Evolutionary conservation across 108 stramenopile genomes (phyloP).

Genomic region (Bacterosira constricta): DNA sequence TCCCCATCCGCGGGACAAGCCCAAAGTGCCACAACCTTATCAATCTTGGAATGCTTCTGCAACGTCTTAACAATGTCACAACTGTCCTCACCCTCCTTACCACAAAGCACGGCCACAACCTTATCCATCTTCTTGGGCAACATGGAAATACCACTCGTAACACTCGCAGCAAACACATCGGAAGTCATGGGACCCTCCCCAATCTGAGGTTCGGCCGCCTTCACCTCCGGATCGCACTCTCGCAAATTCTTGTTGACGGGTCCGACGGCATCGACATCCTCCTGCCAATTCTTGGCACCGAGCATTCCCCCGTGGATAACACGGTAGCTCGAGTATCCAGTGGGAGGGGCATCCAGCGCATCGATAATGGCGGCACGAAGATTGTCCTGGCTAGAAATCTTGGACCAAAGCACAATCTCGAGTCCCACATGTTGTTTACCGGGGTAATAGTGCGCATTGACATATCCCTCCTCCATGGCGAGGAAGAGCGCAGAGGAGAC

Average conservation of each 20-base stretch:
- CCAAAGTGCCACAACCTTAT: constrained; percentile 50
- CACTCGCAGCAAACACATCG: constrained; percentile 33
- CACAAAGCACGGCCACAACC: constrained; percentile 48
- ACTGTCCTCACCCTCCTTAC: constrained; percentile 23
- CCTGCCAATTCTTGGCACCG: constrained; percentile 76
- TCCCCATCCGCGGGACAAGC: constrained; percentile 25
- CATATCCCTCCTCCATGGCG: constrained; percentile 52
- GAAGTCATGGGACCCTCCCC: constrained; percentile 42
- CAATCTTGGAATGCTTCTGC: constrained; percentile 44
- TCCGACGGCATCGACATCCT: constrained; percentile 74
- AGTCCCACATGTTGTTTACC: constrained; percentile 54
- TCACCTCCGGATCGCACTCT: constrained; percentile 40
- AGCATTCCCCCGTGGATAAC: constrained; percentile 85
- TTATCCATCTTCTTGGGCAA: constrained; percentile 52
- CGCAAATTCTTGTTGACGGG: constrained; percentile 60
- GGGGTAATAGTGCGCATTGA: constrained; percentile 54
- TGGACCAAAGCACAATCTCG: constrained; percentile 51
- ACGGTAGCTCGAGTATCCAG: constrained; percentile 52
- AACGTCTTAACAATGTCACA: constrained; percentile 36
- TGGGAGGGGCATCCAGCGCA: constrained; percentile 15
- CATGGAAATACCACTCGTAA: constrained; percentile 25
- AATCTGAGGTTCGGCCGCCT: constrained; percentile 44
- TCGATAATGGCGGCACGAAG: constrained; percentile 35
- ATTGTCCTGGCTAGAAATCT: constrained; percentile 54
- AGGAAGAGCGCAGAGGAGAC: constrained; percentile 43